phyloP scores from a whole-genome alignment of 2,329 filamentous ascomycete species.

The Pseudofabraea citricarpa region DNA sequence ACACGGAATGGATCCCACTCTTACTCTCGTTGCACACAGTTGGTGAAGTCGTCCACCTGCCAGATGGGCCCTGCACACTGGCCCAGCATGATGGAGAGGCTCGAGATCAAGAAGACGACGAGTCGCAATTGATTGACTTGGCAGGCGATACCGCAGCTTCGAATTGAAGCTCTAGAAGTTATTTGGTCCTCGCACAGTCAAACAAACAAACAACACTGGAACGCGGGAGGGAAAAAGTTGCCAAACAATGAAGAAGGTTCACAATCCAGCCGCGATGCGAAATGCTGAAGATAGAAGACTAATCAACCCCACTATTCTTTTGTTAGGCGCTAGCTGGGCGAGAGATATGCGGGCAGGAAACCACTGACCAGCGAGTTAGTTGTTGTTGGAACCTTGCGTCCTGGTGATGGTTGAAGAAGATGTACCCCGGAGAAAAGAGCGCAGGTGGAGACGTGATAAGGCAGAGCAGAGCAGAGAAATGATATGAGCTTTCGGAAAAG shows the following conservation, averaged over 20 bases:
- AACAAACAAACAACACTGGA: neutral
- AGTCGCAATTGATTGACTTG: neutral
- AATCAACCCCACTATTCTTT: neutral
- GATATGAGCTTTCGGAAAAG: neutral
- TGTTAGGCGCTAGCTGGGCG: neutral
- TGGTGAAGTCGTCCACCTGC: constrained; percentile 58
- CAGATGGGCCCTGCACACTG: constrained; percentile 37
- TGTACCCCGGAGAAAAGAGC: too few species aligned
- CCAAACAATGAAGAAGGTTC: neutral
- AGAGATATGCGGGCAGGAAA: neutral
- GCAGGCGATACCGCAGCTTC: neutral
- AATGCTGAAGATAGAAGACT: neutral
- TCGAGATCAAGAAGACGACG: neutral
- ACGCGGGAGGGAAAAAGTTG: neutral
- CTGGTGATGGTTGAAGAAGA: neutral
- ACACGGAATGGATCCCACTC: constrained; percentile 30
- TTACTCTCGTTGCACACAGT: constrained; percentile 64
- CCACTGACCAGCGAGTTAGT: neutral
- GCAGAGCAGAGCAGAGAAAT: neutral
- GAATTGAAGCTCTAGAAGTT: neutral
- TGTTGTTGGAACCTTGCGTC: neutral
- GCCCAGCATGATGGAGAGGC: constrained; percentile 17
- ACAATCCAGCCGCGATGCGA: neutral
- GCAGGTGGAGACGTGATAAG: neutral
- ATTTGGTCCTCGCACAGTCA: neutral